phyloP scores from a whole-genome alignment of 306 rosid species.

The Heteromeles arbutifolia region DNA sequence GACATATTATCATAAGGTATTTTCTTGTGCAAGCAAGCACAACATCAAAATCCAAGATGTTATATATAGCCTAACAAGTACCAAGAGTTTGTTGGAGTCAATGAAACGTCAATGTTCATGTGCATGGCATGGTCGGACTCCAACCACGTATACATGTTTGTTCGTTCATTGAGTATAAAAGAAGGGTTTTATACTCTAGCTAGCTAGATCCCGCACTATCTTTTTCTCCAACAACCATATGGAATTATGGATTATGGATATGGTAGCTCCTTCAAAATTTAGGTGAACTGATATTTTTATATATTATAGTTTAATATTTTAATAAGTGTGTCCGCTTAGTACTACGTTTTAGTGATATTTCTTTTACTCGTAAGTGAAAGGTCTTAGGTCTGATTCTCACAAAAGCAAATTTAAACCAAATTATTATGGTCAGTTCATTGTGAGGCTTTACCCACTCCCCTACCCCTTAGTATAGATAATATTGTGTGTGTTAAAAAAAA shows the following conservation, averaged over 20 bases:
- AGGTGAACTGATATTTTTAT: not conserved
- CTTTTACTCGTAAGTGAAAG: accelerated
- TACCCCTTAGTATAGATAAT: no score
- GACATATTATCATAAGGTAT: not conserved
- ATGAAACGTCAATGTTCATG: not conserved
- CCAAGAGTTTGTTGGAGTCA: not conserved
- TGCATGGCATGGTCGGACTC: not conserved
- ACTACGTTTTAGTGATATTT: no score
- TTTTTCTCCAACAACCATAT: not conserved
- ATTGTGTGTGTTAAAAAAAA: no score
- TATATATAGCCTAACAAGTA: not conserved
- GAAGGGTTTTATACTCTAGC: not conserved
- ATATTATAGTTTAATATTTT: not conserved
- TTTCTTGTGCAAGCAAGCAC: not conserved
- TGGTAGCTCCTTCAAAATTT: not conserved
- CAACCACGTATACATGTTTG: not conserved
- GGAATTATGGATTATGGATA: not conserved
- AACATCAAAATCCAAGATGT: not conserved
- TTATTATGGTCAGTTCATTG: no score
- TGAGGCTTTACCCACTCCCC: accelerated
- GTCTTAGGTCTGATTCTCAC: no score
- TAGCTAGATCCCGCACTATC: not conserved
- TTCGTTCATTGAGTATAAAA: not conserved
- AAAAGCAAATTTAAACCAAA: no score
- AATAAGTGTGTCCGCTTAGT: not conserved